phyloP scores from a whole-genome alignment of 1,284 basidiomycete species.

The Moesziomyces antarcticus region DNA sequence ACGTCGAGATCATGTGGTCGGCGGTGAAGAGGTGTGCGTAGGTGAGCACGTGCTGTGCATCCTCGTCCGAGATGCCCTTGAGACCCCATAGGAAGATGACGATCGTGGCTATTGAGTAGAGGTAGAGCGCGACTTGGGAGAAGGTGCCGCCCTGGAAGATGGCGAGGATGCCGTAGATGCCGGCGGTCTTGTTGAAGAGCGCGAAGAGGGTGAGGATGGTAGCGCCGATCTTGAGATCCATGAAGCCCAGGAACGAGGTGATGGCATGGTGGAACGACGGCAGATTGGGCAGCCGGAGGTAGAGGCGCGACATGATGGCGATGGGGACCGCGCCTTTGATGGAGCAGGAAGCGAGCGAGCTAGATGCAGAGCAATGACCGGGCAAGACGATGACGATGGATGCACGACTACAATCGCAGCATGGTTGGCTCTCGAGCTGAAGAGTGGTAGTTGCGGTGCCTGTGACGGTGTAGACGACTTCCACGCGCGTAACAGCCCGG shows the following conservation, averaged over 20 bases:
- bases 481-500: no score
- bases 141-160: conserved; percentile 87
- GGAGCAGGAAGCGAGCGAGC: no score
- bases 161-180: conserved; percentile 93
- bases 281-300: conserved; percentile 52
- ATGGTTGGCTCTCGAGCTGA: conserved; percentile 2
- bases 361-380: not conserved
- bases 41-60: conserved; percentile 75
- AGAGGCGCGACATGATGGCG: conserved; percentile 53
- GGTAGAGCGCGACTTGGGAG: conserved; percentile 81
- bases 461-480: not conserved
- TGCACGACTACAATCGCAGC: not conserved
- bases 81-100: conserved; percentile 87
- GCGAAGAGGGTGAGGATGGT: conserved; percentile 65
- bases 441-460: not conserved
- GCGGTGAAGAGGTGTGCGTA: conserved; percentile 92
- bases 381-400: not conserved
- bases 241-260: conserved; percentile 63
- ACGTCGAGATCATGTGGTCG: conserved; percentile 91
- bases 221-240: conserved; percentile 66
- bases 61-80: conserved; percentile 78
- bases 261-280: conserved; percentile 56
- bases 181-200: conserved; percentile 96
- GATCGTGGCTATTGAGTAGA: conserved; percentile 88
- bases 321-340: no score